Percentiles rank a stretch among this genome's conserved stretches.
Conservation (phyloP, 192 early-diverging fungal species). For the Chytriomyces hyalinus region DNA sequence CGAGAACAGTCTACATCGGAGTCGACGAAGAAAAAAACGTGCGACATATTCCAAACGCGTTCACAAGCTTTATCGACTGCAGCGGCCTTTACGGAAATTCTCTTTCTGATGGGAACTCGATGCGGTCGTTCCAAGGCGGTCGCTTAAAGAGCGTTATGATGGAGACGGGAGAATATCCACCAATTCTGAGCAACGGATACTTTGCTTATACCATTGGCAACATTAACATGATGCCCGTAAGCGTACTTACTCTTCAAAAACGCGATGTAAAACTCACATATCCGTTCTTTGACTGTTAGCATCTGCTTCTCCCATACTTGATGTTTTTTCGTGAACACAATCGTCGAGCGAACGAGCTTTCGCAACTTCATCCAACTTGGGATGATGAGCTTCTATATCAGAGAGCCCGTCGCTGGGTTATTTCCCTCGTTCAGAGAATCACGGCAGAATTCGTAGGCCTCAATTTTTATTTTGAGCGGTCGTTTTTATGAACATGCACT, state of each 20-base stretch:
- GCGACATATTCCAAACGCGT: not conserved
- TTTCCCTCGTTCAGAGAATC: conserved; percentile 49
- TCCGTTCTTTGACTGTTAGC: not conserved
- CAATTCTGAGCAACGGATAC: not conserved
- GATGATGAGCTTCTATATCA: conserved; percentile 42
- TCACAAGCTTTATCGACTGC: conserved; percentile 15
- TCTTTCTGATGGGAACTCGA: not conserved
- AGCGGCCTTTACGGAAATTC: conserved; percentile 18
- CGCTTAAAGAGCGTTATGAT: not conserved
- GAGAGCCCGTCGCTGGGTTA: conserved; percentile 49
- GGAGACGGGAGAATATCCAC: conserved; percentile 13
- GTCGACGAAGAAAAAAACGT: not conserved
- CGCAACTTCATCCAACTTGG: conserved; percentile 33
- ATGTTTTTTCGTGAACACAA: conserved; percentile 47
- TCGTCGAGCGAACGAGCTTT: conserved; percentile 37
- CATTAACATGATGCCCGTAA: conserved; percentile 18
- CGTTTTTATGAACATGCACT: not conserved
- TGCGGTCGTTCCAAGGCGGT: conserved; percentile 3
- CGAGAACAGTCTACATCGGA: not conserved
- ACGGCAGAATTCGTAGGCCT: conserved; percentile 18
- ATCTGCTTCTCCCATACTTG: not conserved
- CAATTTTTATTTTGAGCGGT: not conserved
- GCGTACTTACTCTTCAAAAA: not conserved
- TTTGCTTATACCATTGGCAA: not conserved
- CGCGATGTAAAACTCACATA: not conserved